Conservation (phyloP, 345 rosid genomes). For the Brassica carinata region DNA sequence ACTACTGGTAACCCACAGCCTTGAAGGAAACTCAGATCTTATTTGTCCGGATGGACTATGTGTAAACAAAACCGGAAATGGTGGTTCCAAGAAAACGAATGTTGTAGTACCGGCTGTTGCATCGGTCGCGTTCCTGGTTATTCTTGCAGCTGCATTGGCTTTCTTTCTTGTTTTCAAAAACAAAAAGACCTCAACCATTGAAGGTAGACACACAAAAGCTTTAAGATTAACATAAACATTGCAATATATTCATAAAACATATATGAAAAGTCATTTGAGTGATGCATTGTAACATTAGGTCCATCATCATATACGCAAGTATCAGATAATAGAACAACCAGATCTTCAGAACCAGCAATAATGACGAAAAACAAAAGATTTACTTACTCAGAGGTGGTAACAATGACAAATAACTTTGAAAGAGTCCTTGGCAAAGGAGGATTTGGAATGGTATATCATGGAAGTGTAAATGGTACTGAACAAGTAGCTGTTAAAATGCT, state of each 20-base stretch:
- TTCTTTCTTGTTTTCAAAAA: constrained; percentile 26
- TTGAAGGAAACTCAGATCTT: constrained; percentile 42
- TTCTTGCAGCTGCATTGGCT: constrained; percentile 34
- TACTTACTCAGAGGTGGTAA: constrained; percentile 42
- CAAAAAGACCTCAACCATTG: constrained; percentile 25
- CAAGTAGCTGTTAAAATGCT: constrained; percentile 56
- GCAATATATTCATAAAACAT: background rate
- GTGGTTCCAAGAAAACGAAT: constrained; percentile 5
- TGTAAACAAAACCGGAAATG: background rate
- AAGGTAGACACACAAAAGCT: constrained; percentile 15
- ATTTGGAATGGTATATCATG: constrained; percentile 53
- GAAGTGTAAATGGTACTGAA: constrained; percentile 38
- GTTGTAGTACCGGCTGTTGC: constrained; percentile 36
- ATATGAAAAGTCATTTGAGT: background rate
- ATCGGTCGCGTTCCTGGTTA: constrained; percentile 25
- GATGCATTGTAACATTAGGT: background rate
- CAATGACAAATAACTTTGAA: constrained; percentile 46
- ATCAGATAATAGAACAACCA: constrained; percentile 3
- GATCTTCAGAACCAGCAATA: constrained; percentile 24
- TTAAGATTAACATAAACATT: background rate
- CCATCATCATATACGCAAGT: constrained; percentile 15
- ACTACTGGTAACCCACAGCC: constrained; percentile 19
- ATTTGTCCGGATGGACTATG: constrained; percentile 25
- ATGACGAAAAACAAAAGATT: constrained; percentile 36
- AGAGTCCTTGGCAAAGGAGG: constrained; percentile 51